Base-by-base conservation (phyloP, 306 rosid species). In the Prosopis cineraria region DNA sequence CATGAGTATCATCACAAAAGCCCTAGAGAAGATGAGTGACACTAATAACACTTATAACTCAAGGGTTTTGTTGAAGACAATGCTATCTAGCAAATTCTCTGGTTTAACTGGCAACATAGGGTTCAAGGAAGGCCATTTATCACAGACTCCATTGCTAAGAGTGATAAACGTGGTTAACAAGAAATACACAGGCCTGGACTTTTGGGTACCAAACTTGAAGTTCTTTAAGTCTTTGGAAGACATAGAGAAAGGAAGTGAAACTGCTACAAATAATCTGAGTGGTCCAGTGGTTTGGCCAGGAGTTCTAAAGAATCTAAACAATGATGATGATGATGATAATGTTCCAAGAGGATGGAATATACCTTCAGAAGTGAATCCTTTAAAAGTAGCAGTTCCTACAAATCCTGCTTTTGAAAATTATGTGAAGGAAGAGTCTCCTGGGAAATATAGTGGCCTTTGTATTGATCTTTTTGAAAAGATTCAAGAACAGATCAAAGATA, bases 241-340 rank as follows among this genome's bases (percentile, higher is more conserved):
- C 7, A 45, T 24, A 66, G 62, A 64, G 41, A 77, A 39, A 58
- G 77, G 39, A 67, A 70, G 41, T 77, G 65, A 66, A 75, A 22
- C 9, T n/a, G 33, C 56, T 33, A 52, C 24, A 73, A 22, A 37
- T 5, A 29, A 12, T 50, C 70, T 77, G 12, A 25, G 19, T 72
- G 83, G 83, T 62, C 27, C 45, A 0, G 90, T 88, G 74, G 75
- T 77, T 77, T 90, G 92, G 94, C 89, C 92, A 0, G 92, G 94
- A 82, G 82, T 75, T 34, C 43, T 70, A 53, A 37, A 33, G 71
- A 70, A 0, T 14, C 5, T 52, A 7, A 52, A 52, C 59, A 52
- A 52, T 50, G 8, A 52, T 52, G 27, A n/a, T 20, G 20, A 52
- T 50, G 8, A 52, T 52, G 27, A n/a, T 20, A 20, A 22, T 52